Evolutionary conservation across 2,329 filamentous ascomycete species (phyloP).

Genomic region (Phyllosticta paracitricarpa): DNA sequence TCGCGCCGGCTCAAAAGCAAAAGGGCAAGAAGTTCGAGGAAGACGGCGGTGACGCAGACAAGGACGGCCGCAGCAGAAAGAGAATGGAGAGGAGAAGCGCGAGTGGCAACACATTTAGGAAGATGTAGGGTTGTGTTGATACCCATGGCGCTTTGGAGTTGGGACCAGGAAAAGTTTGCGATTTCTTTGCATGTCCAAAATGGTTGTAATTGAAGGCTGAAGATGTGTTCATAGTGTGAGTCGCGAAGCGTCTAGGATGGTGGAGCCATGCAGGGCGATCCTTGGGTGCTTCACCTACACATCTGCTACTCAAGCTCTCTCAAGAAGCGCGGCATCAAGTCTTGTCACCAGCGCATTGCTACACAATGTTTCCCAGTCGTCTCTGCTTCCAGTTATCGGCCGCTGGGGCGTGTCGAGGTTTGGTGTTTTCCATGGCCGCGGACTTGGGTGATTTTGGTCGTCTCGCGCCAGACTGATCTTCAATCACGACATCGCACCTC

Average conservation of each 20-base stretch:
- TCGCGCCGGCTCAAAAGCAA: constrained; percentile 51
- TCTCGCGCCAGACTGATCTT: neutral
- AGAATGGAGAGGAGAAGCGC: constrained; percentile 55
- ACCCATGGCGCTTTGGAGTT: neutral
- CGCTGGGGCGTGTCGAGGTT: neutral
- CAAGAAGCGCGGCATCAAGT: neutral
- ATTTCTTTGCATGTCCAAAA: neutral
- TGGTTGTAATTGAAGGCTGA: neutral
- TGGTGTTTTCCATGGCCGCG: neutral
- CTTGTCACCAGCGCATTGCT: neutral
- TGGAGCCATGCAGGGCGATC: neutral
- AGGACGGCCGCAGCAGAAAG: constrained; percentile 15
- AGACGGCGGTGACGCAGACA: constrained; percentile 19
- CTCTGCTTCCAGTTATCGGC: neutral
- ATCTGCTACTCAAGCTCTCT: neutral
- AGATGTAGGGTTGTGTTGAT: constrained; percentile 38
- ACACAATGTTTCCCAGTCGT: neutral
- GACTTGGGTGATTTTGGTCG: neutral
- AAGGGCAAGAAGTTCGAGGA: constrained; percentile 21
- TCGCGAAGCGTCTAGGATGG: neutral
- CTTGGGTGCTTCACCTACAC: neutral
- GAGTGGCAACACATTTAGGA: constrained; percentile 64
- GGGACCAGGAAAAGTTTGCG: neutral
- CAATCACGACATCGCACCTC: neutral
- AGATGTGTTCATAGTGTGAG: neutral